Conservation (phyloP, 495 filamentous ascomycete species). For the Xylaria venustula region DNA sequence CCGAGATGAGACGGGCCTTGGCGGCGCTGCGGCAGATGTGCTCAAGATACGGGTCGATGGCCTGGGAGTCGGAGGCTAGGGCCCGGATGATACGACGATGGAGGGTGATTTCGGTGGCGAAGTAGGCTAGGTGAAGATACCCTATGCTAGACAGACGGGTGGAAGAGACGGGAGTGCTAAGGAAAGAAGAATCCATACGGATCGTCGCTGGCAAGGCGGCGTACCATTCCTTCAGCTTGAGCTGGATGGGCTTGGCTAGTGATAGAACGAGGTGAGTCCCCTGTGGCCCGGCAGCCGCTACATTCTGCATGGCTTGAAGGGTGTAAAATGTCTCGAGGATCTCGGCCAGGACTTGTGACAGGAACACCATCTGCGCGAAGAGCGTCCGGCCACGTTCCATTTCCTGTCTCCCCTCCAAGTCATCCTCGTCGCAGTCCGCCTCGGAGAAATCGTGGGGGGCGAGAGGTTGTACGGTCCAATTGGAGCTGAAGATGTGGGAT, state of each 20-base stretch:
- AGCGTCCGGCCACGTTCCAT: slow-evolving; percentile 66
- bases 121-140: slow-evolving; percentile 80
- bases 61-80: slow-evolving; percentile 46
- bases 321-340: slow-evolving; percentile 81
- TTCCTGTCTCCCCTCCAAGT: slow-evolving; percentile 59
- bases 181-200: slow-evolving; percentile 62
- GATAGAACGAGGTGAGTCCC: slow-evolving; percentile 65
- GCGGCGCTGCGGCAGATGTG: slow-evolving; percentile 95
- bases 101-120: slow-evolving; percentile 80
- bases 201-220: slow-evolving; percentile 60
- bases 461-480: slow-evolving; percentile 78
- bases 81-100: slow-evolving; percentile 80
- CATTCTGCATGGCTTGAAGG: slow-evolving; percentile 56
- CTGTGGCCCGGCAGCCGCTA: slow-evolving; percentile 48
- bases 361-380: slow-evolving; percentile 70
- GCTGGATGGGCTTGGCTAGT: slow-evolving; percentile 77
- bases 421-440: slow-evolving; percentile 53
- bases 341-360: slow-evolving; percentile 74
- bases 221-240: slow-evolving; percentile 83
- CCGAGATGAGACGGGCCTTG: slow-evolving; percentile 72
- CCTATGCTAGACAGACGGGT: slow-evolving; percentile 60
- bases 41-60: slow-evolving; percentile 68
- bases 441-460: slow-evolving; percentile 71
- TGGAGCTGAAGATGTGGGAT: slow-evolving; percentile 74
- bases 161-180: slow-evolving; percentile 27